Evolutionary conservation across 257 asterid genomes (phyloP).

Genomic region (Parsonsia alboflavescens): DNA sequence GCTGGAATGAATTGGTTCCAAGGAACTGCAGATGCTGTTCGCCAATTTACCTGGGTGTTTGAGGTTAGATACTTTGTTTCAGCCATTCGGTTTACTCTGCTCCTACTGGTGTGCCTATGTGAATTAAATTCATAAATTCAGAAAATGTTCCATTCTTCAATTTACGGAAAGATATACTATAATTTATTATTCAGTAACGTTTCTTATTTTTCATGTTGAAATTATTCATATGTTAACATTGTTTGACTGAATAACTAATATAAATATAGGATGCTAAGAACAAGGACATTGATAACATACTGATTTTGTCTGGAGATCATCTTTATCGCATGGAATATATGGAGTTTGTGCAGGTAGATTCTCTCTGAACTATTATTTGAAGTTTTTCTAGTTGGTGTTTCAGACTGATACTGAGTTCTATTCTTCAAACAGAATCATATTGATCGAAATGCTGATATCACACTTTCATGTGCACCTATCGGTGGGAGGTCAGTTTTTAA

Average conservation of each 20-base stretch:
- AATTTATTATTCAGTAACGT: not conserved
- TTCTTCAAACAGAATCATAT: conserved; percentile 73
- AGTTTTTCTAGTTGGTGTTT: not conserved
- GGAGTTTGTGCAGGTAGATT: conserved; percentile 84
- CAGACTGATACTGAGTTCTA: conserved; percentile 11
- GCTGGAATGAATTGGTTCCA: conserved; percentile 86
- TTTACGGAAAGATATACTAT: not conserved
- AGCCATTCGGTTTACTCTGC: not conserved
- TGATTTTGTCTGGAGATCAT: conserved; percentile 89
- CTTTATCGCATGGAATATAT: conserved; percentile 94
- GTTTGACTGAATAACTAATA: not conserved
- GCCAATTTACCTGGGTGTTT: conserved; percentile 84
- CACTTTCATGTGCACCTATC: conserved; percentile 84
- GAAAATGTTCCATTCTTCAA: conserved; percentile 5
- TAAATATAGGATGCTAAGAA: conserved; percentile 71
- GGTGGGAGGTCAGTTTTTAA: conserved; percentile 58
- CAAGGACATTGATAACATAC: conserved; percentile 70
- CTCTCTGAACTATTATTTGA: not conserved
- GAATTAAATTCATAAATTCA: not conserved
- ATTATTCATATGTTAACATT: not conserved
- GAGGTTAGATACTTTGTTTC: conserved; percentile 47
- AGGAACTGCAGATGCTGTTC: conserved; percentile 97
- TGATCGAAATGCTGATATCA: conserved; percentile 83
- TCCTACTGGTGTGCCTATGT: not conserved
- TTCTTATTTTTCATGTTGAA: not conserved